Evolutionary conservation across 257 asterid species (phyloP).

Genomic region (Datura wrightii): DNA sequence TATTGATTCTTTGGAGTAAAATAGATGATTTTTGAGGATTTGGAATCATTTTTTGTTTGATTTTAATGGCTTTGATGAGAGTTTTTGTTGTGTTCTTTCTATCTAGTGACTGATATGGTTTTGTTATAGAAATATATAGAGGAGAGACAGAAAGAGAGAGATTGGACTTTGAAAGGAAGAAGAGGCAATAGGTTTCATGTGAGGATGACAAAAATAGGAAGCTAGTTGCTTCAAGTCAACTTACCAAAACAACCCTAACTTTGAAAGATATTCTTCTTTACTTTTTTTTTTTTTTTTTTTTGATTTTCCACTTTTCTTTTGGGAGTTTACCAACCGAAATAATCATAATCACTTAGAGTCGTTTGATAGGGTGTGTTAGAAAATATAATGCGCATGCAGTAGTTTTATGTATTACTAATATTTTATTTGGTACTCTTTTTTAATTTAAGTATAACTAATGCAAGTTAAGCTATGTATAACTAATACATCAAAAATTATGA

Average conservation of each 20-base stretch:
- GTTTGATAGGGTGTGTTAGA: too few species aligned
- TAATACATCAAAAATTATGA: too few species aligned
- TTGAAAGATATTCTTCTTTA: neutral
- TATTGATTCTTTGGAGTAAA: slow-evolving; percentile 35
- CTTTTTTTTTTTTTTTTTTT: neutral
- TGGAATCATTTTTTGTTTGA: slow-evolving; percentile 22
- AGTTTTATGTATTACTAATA: too few species aligned
- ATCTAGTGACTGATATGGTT: neutral
- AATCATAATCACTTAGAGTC: too few species aligned
- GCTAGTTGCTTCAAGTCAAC: slow-evolving; percentile 8
- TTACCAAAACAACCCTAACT: slow-evolving; percentile 10
- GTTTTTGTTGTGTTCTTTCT: neutral
- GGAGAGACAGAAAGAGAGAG: neutral
- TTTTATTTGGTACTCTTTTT: too few species aligned
- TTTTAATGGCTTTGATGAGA: neutral
- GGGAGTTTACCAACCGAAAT: neutral
- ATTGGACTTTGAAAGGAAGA: slow-evolving; percentile 5
- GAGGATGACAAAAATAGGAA: slow-evolving; percentile 25
- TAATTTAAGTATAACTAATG: too few species aligned
- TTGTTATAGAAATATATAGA: slow-evolving; percentile 23
- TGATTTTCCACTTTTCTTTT: neutral
- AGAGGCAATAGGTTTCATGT: slow-evolving; percentile 25
- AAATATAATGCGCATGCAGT: too few species aligned
- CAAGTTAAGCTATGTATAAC: too few species aligned
- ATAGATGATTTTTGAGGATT: slow-evolving; percentile 31